Evolutionary conservation across 78 protist genomes (phyloP).

Genomic region (Cavenderia fasciculata): DNA sequence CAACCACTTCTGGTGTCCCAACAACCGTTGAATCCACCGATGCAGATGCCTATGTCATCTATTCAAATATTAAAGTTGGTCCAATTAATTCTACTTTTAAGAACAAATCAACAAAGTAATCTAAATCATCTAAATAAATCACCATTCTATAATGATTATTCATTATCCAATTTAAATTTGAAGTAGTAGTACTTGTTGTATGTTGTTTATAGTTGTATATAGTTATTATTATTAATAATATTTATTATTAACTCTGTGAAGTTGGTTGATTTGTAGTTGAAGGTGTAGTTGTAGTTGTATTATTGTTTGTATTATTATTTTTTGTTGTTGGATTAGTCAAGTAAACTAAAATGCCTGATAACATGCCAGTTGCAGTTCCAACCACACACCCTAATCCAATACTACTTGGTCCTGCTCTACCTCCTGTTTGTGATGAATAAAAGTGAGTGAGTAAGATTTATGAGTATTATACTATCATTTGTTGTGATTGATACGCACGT

Average conservation of each 20-base stretch:
- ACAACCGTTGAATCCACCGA: constrained; percentile 59
- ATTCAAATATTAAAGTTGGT: constrained; percentile 80
- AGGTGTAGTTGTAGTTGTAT: too few relatives aligned
- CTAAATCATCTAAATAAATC: too few relatives aligned
- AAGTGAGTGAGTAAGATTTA: not conserved
- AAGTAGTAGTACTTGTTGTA: too few relatives aligned
- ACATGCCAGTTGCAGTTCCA: not conserved
- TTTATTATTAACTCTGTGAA: too few relatives aligned
- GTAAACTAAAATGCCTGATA: not conserved
- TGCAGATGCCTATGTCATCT: constrained; percentile 75
- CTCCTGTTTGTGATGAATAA: not conserved
- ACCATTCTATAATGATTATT: too few relatives aligned
- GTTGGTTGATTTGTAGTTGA: too few relatives aligned
- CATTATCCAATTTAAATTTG: too few relatives aligned
- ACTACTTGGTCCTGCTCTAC: constrained; percentile 30
- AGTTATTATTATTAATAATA: too few relatives aligned
- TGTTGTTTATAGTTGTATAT: too few relatives aligned
- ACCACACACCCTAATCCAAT: not conserved
- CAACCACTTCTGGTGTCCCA: constrained; percentile 83
- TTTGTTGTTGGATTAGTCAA: too few relatives aligned
- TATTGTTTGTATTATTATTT: too few relatives aligned
- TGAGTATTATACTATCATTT: not conserved
- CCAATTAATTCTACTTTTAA: constrained; percentile 65
- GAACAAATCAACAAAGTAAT: too few relatives aligned
- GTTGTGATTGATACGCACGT: not conserved